These are phyloP conservation scores for Ophiostoma sp. DNA, from an alignment of 2,329 filamentous ascomycete species.

Conservation along the genomic window DNA sequence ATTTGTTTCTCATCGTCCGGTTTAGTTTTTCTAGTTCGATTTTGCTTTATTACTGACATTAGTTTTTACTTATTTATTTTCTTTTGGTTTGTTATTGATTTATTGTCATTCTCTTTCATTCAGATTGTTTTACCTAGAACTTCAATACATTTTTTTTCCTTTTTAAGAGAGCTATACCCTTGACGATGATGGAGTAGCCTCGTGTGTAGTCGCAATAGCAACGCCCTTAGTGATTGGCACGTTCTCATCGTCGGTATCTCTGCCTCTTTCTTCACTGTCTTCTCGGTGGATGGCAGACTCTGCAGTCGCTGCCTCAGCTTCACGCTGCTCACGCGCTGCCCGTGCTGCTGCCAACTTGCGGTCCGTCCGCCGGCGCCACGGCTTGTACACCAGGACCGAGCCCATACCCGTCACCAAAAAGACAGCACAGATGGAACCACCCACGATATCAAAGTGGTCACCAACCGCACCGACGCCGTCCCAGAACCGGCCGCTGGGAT, in stretches of 20 bases:
- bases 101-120: not conserved
- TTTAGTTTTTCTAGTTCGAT: no score
- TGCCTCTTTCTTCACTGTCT: not conserved
- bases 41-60: not conserved
- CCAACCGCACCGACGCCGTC: constrained; percentile 71
- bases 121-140: not conserved
- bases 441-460: constrained; percentile 80
- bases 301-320: not conserved
- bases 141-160: not conserved
- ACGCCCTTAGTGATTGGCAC: not conserved
- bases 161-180: not conserved
- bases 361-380: constrained; percentile 60
- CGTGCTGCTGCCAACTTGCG: not conserved
- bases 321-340: not conserved
- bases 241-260: not conserved
- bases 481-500: constrained; percentile 78
- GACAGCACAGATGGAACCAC: constrained; percentile 76
- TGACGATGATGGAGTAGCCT: not conserved
- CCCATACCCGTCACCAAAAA: constrained; percentile 73
- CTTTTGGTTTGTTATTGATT: not conserved
- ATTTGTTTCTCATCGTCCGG: no score
- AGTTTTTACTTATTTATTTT: not conserved
- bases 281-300: not conserved
- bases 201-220: not conserved
- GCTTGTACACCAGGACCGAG: constrained; percentile 69